phyloP scores from a whole-genome alignment of 192 early-diverging fungal genomes.

The Chytriomyces sp. region DNA sequence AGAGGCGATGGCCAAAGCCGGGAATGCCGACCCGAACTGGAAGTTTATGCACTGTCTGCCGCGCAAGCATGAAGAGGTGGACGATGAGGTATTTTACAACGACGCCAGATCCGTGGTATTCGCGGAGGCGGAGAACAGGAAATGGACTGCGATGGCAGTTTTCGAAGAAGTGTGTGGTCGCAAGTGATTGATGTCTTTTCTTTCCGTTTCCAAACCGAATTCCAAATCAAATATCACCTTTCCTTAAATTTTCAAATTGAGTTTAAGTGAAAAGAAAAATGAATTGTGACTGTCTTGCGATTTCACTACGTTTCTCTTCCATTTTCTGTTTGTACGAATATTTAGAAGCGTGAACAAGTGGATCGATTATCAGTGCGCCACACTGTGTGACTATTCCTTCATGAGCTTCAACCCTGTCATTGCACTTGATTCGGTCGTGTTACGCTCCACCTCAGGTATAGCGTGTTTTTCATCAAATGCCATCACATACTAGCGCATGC shows the following conservation, averaged over 20 bases:
- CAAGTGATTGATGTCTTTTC: background rate
- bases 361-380: no score
- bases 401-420: no score
- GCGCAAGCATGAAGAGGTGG: constrained; percentile 93
- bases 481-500: no score
- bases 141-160: constrained; percentile 94
- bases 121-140: constrained; percentile 97
- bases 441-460: no score
- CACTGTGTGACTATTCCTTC: no score
- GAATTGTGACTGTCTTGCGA: no score
- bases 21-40: constrained; percentile 85
- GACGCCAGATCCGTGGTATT: constrained; percentile 91
- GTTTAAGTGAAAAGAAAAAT: background rate
- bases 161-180: constrained; percentile 41
- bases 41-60: constrained; percentile 98
- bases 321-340: no score
- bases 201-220: background rate
- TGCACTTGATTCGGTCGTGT: no score
- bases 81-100: constrained; percentile 93
- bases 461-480: no score
- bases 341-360: no score
- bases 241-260: background rate
- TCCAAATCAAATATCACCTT: background rate
- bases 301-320: no score
- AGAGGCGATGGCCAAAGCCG: constrained; percentile 71